These are phyloP conservation scores for Cercospora zeina DNA, from an alignment of 2,329 filamentous ascomycete genomes.

Conservation along the genomic window DNA sequence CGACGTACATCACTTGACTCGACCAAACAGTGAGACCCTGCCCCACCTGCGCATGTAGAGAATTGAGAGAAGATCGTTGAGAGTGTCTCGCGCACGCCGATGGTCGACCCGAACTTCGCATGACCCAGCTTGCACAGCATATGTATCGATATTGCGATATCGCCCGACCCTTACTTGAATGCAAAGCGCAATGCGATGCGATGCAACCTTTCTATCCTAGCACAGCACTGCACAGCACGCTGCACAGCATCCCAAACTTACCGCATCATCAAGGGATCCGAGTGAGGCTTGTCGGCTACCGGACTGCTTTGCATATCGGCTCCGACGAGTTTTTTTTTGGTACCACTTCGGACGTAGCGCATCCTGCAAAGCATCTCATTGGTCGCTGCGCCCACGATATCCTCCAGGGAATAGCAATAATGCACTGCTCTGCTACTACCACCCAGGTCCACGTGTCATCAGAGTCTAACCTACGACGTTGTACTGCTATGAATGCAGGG, in stretches of 20 bases:
- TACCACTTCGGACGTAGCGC: conserved; percentile 13
- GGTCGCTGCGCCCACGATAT: conserved; percentile 8
- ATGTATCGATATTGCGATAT: not conserved
- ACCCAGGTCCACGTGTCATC: no score
- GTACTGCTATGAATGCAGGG: conserved; percentile 13
- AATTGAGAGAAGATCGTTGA: no score
- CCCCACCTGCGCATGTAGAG: not conserved
- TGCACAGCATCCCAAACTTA: conserved; percentile 1
- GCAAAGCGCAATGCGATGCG: not conserved
- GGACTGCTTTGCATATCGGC: conserved; percentile 7
- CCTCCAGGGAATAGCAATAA: conserved; percentile 2
- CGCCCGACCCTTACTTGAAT: not conserved
- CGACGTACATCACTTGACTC: not conserved
- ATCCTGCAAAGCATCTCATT: conserved; percentile 1
- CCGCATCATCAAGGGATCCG: conserved; percentile 3
- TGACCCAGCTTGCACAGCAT: not conserved
- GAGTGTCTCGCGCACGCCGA: conserved; percentile 2
- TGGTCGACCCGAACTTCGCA: not conserved
- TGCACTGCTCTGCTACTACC: not conserved
- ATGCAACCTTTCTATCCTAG: not conserved
- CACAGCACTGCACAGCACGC: not conserved
- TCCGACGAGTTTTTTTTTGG: conserved; percentile 10
- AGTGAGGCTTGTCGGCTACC: conserved; percentile 6
- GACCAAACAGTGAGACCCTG: not conserved
- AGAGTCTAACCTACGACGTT: not conserved